These are phyloP conservation scores for Penicillium antarcticum DNA, from an alignment of 495 filamentous ascomycete species.

Conservation along the genomic window DNA sequence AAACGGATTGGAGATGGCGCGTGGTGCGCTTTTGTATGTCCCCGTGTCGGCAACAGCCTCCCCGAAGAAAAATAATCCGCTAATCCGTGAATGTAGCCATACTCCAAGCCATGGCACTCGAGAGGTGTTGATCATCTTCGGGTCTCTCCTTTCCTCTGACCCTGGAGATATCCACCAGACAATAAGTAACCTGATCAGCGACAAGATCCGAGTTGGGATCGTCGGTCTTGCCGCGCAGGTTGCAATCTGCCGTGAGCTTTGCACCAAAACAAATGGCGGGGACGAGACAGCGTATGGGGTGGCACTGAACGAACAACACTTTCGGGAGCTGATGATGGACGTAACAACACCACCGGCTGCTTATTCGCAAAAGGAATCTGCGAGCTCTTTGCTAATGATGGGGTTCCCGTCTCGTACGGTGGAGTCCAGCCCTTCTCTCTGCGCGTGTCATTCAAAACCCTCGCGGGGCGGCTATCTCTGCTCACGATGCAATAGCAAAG, in stretches of 20 bases:
- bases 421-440: conserved; percentile 69
- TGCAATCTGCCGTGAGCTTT: conserved; percentile 89
- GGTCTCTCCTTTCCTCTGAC: conserved; percentile 83
- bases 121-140: conserved; percentile 88
- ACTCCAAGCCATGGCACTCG: conserved; percentile 89
- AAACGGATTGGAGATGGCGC: conserved; percentile 92
- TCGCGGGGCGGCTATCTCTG: conserved; percentile 88
- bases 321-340: conserved; percentile 81
- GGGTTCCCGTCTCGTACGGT: conserved; percentile 94
- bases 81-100: conserved; percentile 53
- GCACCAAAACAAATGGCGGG: conserved; percentile 75
- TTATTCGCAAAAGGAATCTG: conserved; percentile 60
- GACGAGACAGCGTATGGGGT: conserved; percentile 76
- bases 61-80: conserved; percentile 14
- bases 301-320: conserved; percentile 83
- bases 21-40: conserved; percentile 77
- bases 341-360: conserved; percentile 86
- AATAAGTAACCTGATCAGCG: conserved; percentile 67
- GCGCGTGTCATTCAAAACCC: conserved; percentile 85
- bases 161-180: conserved; percentile 95
- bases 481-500: conserved; percentile 82
- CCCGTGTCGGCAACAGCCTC: neutral
- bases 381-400: conserved; percentile 89
- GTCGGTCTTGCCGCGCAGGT: conserved; percentile 90
- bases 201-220: conserved; percentile 81